A percentile compares a stretch with the other conserved stretches of the same genome.
phyloP scores from a whole-genome alignment of 2,329 filamentous ascomycete species.

The Fusarium tanahbumbuense region DNA sequence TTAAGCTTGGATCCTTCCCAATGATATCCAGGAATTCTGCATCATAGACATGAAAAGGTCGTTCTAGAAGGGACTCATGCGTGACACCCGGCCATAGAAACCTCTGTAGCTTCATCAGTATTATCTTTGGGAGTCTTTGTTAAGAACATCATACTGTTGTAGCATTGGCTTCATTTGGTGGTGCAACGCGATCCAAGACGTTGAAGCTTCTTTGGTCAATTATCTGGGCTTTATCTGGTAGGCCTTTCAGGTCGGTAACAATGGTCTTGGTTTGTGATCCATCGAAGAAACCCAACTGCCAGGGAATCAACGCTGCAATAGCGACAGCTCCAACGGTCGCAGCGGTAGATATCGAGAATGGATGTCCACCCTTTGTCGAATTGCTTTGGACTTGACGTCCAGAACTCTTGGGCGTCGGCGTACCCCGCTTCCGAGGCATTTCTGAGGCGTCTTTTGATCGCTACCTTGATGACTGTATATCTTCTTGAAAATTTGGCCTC shows the following conservation, averaged over 20 bases:
- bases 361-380: no score
- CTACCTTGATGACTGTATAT: no score
- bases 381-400: background rate
- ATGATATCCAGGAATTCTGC: slow-evolving; percentile 62
- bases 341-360: background rate
- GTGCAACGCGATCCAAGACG: slow-evolving; percentile 33
- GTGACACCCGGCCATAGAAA: slow-evolving; percentile 42
- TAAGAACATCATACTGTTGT: slow-evolving; percentile 22
- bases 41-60: slow-evolving; percentile 55
- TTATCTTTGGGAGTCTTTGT: accelerated
- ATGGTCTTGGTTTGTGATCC: background rate
- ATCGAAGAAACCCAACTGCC: background rate
- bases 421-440: slow-evolving; percentile 29
- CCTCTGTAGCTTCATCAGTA: background rate
- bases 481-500: no score
- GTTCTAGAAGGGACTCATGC: slow-evolving; percentile 23
- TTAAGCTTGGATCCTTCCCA: slow-evolving; percentile 60
- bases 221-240: slow-evolving; percentile 37
- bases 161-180: slow-evolving; percentile 29
- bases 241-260: background rate
- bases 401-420: background rate
- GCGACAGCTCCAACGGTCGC: slow-evolving; percentile 11
- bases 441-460: background rate
- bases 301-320: slow-evolving; percentile 1
- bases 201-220: slow-evolving; percentile 43